Evolutionary conservation across 176 grass and related monocot species (phyloP).

Genomic region (Saccharum officinarum): DNA sequence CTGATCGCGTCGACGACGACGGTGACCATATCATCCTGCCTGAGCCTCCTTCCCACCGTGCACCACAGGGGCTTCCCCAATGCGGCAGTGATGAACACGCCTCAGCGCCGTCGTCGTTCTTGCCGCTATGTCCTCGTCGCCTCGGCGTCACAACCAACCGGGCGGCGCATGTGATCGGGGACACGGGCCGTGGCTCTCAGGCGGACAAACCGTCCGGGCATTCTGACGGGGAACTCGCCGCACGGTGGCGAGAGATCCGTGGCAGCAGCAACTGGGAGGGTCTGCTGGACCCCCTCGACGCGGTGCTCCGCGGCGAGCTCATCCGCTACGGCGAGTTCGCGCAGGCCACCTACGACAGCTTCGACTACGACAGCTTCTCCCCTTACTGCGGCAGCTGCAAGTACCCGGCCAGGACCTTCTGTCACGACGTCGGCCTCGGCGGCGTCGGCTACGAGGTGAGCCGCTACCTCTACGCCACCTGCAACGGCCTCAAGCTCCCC

Average conservation of each 20-base stretch:
- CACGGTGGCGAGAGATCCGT: conserved; percentile 67
- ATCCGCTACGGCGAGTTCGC: conserved; percentile 80
- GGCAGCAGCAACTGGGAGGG: conserved; percentile 47
- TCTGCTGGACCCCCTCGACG: conserved; percentile 60
- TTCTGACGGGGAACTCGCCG: conserved; percentile 16
- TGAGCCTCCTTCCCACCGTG: too few species aligned
- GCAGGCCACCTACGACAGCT: conserved; percentile 68
- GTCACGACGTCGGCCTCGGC: conserved; percentile 30
- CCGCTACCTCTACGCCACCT: conserved; percentile 56
- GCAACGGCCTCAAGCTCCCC: conserved; percentile 20
- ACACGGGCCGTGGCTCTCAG: not conserved
- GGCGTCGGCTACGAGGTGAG: conserved; percentile 47
- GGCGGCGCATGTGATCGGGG: not conserved
- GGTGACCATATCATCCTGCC: too few species aligned
- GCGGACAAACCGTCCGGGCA: not conserved
- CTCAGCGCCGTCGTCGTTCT: too few species aligned
- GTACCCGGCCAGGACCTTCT: conserved; percentile 41
- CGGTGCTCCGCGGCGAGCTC: conserved; percentile 45
- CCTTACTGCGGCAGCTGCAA: conserved; percentile 58
- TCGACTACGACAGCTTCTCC: conserved; percentile 64
- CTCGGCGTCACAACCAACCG: too few species aligned
- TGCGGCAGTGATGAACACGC: too few species aligned
- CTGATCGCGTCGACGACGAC: too few species aligned
- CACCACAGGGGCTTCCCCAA: too few species aligned
- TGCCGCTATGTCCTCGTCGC: too few species aligned